Evolutionary conservation across 1,139 yeast genomes (phyloP).

Genomic region (Yueomyces sp.): DNA sequence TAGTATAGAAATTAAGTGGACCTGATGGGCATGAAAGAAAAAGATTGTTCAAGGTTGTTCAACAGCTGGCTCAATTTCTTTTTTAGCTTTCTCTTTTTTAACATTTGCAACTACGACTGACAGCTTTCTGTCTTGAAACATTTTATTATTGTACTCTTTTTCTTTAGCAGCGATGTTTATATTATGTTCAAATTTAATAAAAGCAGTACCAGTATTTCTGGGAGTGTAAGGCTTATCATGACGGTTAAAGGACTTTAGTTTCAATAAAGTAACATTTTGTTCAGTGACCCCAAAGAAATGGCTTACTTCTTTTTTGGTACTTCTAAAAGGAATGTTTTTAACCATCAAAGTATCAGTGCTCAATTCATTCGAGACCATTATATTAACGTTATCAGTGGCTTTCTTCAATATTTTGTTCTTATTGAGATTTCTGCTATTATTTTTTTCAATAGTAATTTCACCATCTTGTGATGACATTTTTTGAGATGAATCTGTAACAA

Average conservation of each 20-base stretch:
- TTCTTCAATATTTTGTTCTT: no score
- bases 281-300: conserved; percentile 18
- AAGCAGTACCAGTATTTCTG: conserved; percentile 25
- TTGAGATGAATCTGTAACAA: no score
- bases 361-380: no score
- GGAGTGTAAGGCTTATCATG: conserved; percentile 7
- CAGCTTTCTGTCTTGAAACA: conserved; percentile 40
- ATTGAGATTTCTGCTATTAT: conserved; percentile 13
- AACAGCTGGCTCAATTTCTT: no score
- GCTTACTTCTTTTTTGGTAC: conserved; percentile 22
- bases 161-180: conserved; percentile 19
- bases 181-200: conserved; percentile 11
- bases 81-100: conserved; percentile 26
- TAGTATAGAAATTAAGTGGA: no score
- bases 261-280: conserved; percentile 20
- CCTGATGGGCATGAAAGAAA: no score
- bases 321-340: conserved; percentile 22
- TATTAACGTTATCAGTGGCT: no score
- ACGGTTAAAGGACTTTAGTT: conserved; percentile 10
- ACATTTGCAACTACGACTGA: conserved; percentile 48
- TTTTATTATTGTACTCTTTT: conserved; percentile 39
- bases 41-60: no score
- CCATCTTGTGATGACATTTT: not conserved
- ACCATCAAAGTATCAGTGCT: conserved; percentile 19
- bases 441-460: conserved; percentile 4